Conservation (phyloP, 495 filamentous ascomycete species). For the Astrocystis sublimbata region DNA sequence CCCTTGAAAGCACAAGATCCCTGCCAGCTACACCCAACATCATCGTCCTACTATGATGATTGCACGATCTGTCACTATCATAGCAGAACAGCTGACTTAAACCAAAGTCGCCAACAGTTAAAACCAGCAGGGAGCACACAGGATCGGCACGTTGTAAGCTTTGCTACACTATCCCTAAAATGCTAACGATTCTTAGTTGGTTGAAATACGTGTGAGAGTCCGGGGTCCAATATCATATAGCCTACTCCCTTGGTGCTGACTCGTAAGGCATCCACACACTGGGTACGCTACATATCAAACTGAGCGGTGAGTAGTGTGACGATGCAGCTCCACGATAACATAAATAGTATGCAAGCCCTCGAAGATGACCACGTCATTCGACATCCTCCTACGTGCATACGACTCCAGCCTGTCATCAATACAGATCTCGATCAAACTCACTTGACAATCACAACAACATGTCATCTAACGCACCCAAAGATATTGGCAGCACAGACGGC, state of each 20-base stretch:
- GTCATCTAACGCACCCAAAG: not conserved
- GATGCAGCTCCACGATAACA: not conserved
- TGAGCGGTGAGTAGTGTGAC: not conserved
- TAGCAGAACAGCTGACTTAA: not conserved
- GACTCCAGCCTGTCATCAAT: too few relatives aligned
- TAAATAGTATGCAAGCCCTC: not conserved
- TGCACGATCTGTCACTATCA: not conserved
- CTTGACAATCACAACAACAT: not conserved
- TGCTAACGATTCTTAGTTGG: too few relatives aligned
- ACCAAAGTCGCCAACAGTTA: too few relatives aligned
- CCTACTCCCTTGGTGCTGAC: too few relatives aligned
- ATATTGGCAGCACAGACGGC: not conserved
- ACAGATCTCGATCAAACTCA: not conserved
- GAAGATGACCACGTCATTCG: not conserved
- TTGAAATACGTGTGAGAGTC: too few relatives aligned
- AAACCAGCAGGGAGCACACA: too few relatives aligned
- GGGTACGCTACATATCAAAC: not conserved
- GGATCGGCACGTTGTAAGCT: too few relatives aligned
- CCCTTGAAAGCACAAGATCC: too few relatives aligned
- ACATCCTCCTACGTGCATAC: not conserved
- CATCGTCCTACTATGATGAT: not conserved
- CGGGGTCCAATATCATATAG: too few relatives aligned
- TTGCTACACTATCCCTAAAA: too few relatives aligned
- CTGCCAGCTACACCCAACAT: not conserved
- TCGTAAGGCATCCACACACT: not conserved